Percentiles rank a stretch among this genome's conserved stretches.
phyloP scores from a whole-genome alignment of 805 yeast genomes.

The Teunomyces stri region DNA sequence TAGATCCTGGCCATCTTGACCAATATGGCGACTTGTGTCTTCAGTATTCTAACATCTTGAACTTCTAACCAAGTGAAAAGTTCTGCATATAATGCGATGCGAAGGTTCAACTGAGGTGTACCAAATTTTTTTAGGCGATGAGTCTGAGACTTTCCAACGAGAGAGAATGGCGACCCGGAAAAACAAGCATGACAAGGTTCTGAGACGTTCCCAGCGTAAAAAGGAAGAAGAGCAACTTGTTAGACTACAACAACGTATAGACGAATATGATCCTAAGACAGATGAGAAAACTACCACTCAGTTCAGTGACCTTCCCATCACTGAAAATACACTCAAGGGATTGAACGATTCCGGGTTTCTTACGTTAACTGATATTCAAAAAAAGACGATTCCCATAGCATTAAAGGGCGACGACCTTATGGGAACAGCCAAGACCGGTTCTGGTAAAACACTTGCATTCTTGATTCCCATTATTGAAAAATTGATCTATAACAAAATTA shows the following conservation, averaged over 20 bases:
- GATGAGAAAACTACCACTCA: constrained; percentile 33
- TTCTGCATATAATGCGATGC: background rate
- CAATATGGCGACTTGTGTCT: constrained; percentile 39
- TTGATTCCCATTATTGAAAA: constrained; percentile 76
- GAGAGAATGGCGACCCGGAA: constrained; percentile 7
- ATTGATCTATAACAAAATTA: constrained; percentile 67
- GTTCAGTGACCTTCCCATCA: constrained; percentile 78
- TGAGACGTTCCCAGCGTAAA: constrained; percentile 20
- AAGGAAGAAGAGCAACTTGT: constrained; percentile 34
- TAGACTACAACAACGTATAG: constrained; percentile 50
- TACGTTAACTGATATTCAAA: constrained; percentile 83
- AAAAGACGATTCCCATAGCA: constrained; percentile 69
- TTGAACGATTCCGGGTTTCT: constrained; percentile 75
- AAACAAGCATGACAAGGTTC: constrained; percentile 14
- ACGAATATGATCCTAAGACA: constrained; percentile 49
- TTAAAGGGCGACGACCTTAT: constrained; percentile 76
- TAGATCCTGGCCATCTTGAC: constrained; percentile 26
- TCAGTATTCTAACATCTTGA: constrained; percentile 41
- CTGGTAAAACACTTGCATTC: constrained; percentile 89
- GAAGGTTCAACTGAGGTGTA: background rate
- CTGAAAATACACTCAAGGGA: constrained; percentile 64
- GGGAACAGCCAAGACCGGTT: constrained; percentile 88
- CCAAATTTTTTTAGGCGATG: constrained; percentile 3
- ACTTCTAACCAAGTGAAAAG: constrained; percentile 22
- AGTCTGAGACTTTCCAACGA: constrained; percentile 6